These are phyloP conservation scores for Candida multigemmis DNA, from an alignment of 805 yeast species.

Conservation along the genomic window DNA sequence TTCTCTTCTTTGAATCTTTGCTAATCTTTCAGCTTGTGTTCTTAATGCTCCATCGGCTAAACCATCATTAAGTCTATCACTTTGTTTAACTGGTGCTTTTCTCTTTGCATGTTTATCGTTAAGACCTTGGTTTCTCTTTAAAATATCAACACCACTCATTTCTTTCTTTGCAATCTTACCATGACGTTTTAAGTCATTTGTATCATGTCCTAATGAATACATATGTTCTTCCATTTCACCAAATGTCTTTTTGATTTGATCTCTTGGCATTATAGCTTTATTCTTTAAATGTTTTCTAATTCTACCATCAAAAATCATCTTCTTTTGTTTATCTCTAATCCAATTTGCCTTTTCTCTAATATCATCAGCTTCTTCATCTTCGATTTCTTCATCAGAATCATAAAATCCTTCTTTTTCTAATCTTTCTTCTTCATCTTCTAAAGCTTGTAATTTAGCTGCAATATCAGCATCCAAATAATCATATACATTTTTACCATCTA, in stretches of 20 bases:
- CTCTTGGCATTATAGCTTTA: constrained; percentile 84
- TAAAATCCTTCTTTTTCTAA: constrained; percentile 93
- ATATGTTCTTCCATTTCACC: constrained; percentile 82
- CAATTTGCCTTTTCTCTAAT: constrained; percentile 82
- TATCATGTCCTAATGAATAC: constrained; percentile 85
- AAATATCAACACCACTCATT: constrained; percentile 68
- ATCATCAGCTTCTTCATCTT: constrained; percentile 58
- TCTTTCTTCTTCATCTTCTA: constrained; percentile 95
- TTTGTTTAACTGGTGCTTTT: constrained; percentile 46
- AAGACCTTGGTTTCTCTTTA: constrained; percentile 46
- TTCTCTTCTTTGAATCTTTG: constrained; percentile 85
- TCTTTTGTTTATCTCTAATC: constrained; percentile 93
- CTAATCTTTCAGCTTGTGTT: constrained; percentile 78
- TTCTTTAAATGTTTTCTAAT: constrained; percentile 80
- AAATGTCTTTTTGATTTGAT: constrained; percentile 68
- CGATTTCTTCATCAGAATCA: constrained; percentile 57
- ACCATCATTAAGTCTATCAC: constrained; percentile 83
- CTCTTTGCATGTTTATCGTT: constrained; percentile 30
- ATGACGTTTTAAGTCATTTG: constrained; percentile 43
- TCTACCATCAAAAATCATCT: constrained; percentile 84
- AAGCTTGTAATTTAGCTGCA: constrained; percentile 82
- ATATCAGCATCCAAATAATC: constrained; percentile 97
- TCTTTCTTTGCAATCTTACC: constrained; percentile 34
- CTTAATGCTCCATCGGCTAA: constrained; percentile 72
- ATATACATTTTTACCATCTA: constrained; percentile 94